These are phyloP conservation scores for Sideroxylon spinosum DNA, from an alignment of 179 eudicot species.

Conservation along the genomic window DNA sequence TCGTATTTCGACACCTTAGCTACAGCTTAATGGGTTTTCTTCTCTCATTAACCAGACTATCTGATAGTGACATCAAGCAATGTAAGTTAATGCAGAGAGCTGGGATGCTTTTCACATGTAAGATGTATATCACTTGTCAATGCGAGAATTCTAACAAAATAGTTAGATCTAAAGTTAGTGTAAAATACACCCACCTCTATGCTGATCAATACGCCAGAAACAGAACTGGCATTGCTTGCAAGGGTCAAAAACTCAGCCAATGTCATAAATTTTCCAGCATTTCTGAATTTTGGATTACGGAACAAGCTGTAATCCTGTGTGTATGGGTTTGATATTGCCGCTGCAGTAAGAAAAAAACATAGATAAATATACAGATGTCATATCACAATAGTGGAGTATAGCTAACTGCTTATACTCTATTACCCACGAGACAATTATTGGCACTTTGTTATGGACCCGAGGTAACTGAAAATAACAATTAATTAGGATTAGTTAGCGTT, in stretches of 20 bases:
- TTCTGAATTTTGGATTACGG: conserved; percentile 59
- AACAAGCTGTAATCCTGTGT: conserved; percentile 17
- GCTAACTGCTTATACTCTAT: neutral
- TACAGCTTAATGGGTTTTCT: neutral
- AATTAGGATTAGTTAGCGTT: too few relatives aligned
- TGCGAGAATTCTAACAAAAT: neutral
- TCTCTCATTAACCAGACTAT: neutral
- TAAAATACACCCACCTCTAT: conserved; percentile 58
- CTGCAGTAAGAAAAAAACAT: conserved; percentile 40
- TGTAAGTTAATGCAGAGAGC: neutral
- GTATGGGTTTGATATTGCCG: conserved; percentile 57
- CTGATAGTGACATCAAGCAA: neutral
- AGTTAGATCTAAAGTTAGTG: neutral
- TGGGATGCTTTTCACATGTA: neutral
- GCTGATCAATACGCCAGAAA: conserved; percentile 65
- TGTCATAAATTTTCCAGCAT: conserved; percentile 55
- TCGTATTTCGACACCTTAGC: neutral
- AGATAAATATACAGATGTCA: neutral
- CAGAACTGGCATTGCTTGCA: conserved; percentile 51
- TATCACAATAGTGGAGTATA: conserved; percentile 20
- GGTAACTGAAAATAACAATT: too few relatives aligned
- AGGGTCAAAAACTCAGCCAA: conserved; percentile 62
- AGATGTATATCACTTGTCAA: neutral
- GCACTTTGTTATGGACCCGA: too few relatives aligned
- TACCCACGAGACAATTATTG: neutral